Evolutionary conservation across 441 rosid genomes (phyloP), one percentile per base, ranked within the genome.

Genomic region (Macaranga tanarius): DNA sequence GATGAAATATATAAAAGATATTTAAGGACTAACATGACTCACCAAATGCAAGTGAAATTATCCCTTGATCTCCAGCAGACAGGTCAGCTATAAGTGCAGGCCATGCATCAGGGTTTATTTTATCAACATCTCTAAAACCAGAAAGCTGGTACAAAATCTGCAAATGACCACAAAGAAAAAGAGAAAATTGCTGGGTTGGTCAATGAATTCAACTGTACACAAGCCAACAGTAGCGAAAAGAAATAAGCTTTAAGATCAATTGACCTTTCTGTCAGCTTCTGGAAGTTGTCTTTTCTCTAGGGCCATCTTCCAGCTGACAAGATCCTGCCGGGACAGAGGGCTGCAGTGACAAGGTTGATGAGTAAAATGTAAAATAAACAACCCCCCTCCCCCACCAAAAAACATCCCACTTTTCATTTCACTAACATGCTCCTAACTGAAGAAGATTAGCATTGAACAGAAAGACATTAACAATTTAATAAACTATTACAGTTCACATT

Each of bases 281-380:
- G 97, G 95, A 65, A 92, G 97, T 71, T 89, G 91, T 75, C 86
- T 81, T 67, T 80, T 88, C 82, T 92, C 99, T 25, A 95, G 80
- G 72, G 92, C 92, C 98, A 92, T 92, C 84, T 92, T 95, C 99
- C 99, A 92, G 79, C 90, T 88, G 31, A 95, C 87, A 77, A 95
- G 96, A 84, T 92, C 95, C 84, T 95, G 99, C 58, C 98, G 96
- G 16, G 98, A 88, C 66, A 92, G 83, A 78, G 92, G 86, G 69
- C 97, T 92, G 83, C 61, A 72, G 70, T 34, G 59, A 80, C 71
- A 73, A 71, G 28, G 44, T 70, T 71, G 59, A 70, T 23, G 25
- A 75, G 47, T 62, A 70, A 74, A 73, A 73, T 62, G 44, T 69
- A 72, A 67, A 65, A 73, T n/a, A n/a, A 26, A 64, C 19, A 20